Base-by-base conservation (phyloP, 805 yeast species). In the Candida ficus region DNA sequence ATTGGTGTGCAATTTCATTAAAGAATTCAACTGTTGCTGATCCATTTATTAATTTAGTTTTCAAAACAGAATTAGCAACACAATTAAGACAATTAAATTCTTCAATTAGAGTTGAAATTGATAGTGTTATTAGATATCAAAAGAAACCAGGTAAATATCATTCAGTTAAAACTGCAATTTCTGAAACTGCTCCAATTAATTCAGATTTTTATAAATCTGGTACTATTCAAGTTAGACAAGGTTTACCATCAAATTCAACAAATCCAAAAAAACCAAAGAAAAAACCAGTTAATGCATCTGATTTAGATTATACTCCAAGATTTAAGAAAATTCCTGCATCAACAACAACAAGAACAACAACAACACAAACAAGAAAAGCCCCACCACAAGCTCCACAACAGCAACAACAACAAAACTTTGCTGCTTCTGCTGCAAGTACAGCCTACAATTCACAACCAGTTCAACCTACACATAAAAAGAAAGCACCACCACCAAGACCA, bases 141-240 rank as follows among this genome's bases (percentile, higher is more conserved):
- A 93, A 91, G 73, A 93, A 93, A 60, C 88, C 96, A 1, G 95
- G 95, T 3, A 81, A 77, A 60, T 56, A 70, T 20, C 93, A 89
- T 45, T 60, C 73, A 8, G 83, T 93, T 50, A 89, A 85, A 60
- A 77, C 83, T 55, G 76, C 72, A 38, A 60, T 72, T 30, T 83
- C 82, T 35, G 71, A 69, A 11, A 57, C 76, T n/a, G 81, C 83
- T 22, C 95, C 95, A 10, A 54, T 52, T 10, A 59, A 75, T 48
- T 71, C 84, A 32, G 98, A 93, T 60, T 44, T 66, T 10, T 93
- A 93, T 68, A 93, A 93, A 66, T 87, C 96, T 4, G 85, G 95
- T 47, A 78, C 86, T 0, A 90, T 93, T 20, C 79, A 77, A 30
- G 96, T 88, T 14, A 76, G 79, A 35, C 75, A 74, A 33, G 99